Conservation (phyloP, 2,329 filamentous ascomycete species). For the Aspergillus sergii region DNA sequence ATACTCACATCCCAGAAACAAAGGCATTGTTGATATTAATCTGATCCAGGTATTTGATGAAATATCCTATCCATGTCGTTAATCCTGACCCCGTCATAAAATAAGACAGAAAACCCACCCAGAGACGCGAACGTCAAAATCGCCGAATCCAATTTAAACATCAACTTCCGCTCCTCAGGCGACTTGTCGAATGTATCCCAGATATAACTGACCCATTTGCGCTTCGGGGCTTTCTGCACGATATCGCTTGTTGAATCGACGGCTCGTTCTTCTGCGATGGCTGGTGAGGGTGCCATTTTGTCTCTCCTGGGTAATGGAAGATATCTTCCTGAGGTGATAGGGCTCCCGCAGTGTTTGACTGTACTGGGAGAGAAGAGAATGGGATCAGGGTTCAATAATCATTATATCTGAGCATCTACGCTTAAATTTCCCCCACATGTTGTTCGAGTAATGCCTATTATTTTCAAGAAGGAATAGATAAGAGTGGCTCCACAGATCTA, state of each 20-base stretch:
- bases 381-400: neutral
- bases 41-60: slow-evolving; percentile 54
- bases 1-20: slow-evolving; percentile 48
- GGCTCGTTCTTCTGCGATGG: slow-evolving; percentile 17
- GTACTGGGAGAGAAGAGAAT: neutral
- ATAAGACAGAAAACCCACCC: slow-evolving; percentile 30
- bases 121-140: slow-evolving; percentile 52
- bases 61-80: slow-evolving; percentile 43
- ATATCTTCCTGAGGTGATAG: neutral
- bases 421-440: neutral
- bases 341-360: neutral
- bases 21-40: slow-evolving; percentile 52
- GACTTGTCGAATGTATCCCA: slow-evolving; percentile 59
- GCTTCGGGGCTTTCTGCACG: slow-evolving; percentile 31
- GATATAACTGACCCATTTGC: slow-evolving; percentile 53
- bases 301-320: neutral
- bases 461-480: neutral
- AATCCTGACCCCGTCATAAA: neutral
- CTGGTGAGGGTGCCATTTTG: slow-evolving; percentile 22
- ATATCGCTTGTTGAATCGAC: slow-evolving; percentile 12
- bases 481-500: neutral
- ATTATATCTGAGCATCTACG: neutral
- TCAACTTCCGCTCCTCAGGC: slow-evolving; percentile 50
- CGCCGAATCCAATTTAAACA: slow-evolving; percentile 54
- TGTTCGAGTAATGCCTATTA: neutral